Evolutionary conservation across 2,329 filamentous ascomycete genomes (phyloP), one percentile per base, ranked within the genome.

Genomic region (Nemania sp.): DNA sequence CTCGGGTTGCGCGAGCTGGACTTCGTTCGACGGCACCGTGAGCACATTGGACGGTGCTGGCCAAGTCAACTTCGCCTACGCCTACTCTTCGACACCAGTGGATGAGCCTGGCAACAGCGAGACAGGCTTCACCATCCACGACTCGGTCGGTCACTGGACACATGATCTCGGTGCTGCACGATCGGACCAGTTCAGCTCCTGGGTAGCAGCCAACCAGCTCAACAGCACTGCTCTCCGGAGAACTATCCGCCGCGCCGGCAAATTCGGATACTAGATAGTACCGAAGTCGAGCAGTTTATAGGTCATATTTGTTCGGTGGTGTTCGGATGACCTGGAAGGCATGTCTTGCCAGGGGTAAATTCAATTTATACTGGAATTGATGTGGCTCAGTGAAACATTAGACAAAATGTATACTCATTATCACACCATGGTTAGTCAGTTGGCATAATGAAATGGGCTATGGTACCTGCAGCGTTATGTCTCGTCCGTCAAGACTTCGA

Each of bases 41-140:
- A 71, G 62, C 34, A 66, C 67, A 11, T 64, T 78, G 26, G 71
- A 76, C 55, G 70, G 73, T 3, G 64, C 60, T 2, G 64, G 65
- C 12, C 68, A 75, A 43, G 70, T 68, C 52, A 68, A 69, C 50
- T 65, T 77, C 24, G 76, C 73, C 7, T 77, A 70, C 50, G 74
- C 74, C 12, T 73, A 66, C 58, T 73, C 72, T 2, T 57, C 62
- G 12, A 67, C 63, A 1, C 69, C 72, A 5, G 72, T 75, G 8
- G 70, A 75, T 46, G 64, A 68, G 15, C 75, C 75, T 1, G 46
- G 57, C 14, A 67, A 70, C 62, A 62, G 63, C 19, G 66, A 69
- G 9, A 68, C 70, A 3, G 62, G 62, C 17, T 77, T 78, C 56
- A 68, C 69, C 53, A 76, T 76, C 56, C 76, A 78, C 59, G 71